Conservation (phyloP, 306 rosid species). For the Bauhinia variegata region DNA sequence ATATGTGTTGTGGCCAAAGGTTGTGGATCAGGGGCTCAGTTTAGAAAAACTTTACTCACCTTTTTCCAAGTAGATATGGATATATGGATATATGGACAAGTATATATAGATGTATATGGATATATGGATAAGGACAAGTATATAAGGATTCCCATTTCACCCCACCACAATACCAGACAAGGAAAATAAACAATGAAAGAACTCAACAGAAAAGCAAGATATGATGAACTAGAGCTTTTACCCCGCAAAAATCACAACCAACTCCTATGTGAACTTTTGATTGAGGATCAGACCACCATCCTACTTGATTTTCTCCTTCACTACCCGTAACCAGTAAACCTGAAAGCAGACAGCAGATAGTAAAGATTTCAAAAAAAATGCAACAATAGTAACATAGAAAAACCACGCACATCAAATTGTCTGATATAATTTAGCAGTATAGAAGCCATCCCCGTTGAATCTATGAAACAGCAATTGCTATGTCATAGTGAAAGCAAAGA, state of each 20-base stretch:
- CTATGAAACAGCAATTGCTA: too few relatives aligned
- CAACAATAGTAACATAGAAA: slow-evolving; percentile 20
- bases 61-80: too few relatives aligned
- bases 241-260: slow-evolving; percentile 97
- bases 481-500: neutral
- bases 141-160: too few relatives aligned
- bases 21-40: too few relatives aligned
- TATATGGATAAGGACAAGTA: too few relatives aligned
- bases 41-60: too few relatives aligned
- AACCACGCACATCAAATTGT: slow-evolving; percentile 1
- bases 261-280: slow-evolving; percentile 48
- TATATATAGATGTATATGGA: too few relatives aligned
- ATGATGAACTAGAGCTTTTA: slow-evolving; percentile 42
- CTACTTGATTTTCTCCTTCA: slow-evolving; percentile 30
- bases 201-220: slow-evolving; percentile 12
- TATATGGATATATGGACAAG: too few relatives aligned
- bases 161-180: too few relatives aligned
- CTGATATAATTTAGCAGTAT: neutral
- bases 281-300: slow-evolving; percentile 38
- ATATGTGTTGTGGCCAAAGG: too few relatives aligned
- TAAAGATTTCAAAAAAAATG: slow-evolving; percentile 2
- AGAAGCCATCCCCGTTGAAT: too few relatives aligned
- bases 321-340: slow-evolving; percentile 45
- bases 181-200: slow-evolving; percentile 3
- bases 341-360: slow-evolving; percentile 41